Conservation (phyloP, 257 asterid species). For the Nicotiana knightiana region DNA sequence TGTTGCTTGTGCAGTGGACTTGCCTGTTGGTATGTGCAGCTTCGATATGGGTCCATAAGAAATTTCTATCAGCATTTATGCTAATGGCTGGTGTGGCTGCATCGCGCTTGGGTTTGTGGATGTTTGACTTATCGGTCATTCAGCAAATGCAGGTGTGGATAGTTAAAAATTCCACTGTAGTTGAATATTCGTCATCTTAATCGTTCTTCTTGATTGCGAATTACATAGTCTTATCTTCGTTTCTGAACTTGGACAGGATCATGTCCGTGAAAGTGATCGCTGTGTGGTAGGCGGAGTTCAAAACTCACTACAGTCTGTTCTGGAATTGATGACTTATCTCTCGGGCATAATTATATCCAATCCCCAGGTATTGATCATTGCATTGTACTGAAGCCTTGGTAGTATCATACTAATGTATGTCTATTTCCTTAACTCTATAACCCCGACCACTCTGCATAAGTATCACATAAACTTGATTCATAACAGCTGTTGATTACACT, state of each 20-base stretch:
- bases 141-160: slow-evolving; percentile 85
- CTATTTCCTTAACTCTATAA: not conserved
- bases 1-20: slow-evolving; percentile 54
- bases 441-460: not conserved
- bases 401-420: not conserved
- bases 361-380: slow-evolving; percentile 51
- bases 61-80: slow-evolving; percentile 44
- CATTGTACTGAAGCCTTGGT: not conserved
- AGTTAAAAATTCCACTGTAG: not conserved
- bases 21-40: slow-evolving; percentile 67
- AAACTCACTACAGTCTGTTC: slow-evolving; percentile 69
- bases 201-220: not conserved
- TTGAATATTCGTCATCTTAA: not conserved
- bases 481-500: not conserved
- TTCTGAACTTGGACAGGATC: slow-evolving; percentile 38
- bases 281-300: slow-evolving; percentile 91
- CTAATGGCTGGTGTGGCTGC: slow-evolving; percentile 80
- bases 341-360: slow-evolving; percentile 72
- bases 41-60: slow-evolving; percentile 46
- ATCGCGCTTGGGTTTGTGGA: slow-evolving; percentile 95
- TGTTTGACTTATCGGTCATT: slow-evolving; percentile 81
- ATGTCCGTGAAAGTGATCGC: slow-evolving; percentile 59
- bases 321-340: slow-evolving; percentile 78
- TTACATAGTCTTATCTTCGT: not conserved
- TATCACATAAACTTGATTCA: not conserved